Percentiles rank a stretch among this genome's conserved stretches.
Evolutionary conservation across 345 rosid genomes (phyloP).

Genomic region (Salix caprea): DNA sequence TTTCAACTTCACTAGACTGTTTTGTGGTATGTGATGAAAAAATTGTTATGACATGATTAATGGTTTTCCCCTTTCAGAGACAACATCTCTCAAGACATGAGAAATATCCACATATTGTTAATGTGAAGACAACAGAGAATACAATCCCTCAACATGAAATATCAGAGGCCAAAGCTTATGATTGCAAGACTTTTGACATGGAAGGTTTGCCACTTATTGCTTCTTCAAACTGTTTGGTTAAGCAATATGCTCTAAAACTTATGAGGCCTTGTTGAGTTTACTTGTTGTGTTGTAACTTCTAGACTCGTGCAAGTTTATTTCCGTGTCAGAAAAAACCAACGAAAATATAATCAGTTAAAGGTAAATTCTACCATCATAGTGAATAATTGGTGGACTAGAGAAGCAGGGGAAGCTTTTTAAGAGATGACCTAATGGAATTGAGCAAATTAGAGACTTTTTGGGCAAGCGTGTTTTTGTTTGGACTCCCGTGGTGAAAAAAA

Average conservation of each 20-base stretch:
- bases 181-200: constrained; percentile 32
- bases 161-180: constrained; percentile 22
- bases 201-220: constrained; percentile 55
- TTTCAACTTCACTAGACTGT: neutral
- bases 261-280: constrained; percentile 3
- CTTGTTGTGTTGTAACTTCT: neutral
- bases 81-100: constrained; percentile 34
- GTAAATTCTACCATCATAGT: neutral
- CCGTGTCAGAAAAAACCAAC: neutral
- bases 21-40: constrained; percentile 7
- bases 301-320: neutral
- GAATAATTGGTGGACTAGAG: neutral
- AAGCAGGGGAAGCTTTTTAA: neutral
- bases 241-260: neutral
- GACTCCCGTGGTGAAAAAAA: neutral
- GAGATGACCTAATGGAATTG: neutral
- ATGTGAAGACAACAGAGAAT: constrained; percentile 31
- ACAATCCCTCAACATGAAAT: constrained; percentile 28
- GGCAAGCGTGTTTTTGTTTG: neutral
- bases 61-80: constrained; percentile 35
- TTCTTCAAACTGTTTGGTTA: neutral
- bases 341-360: neutral
- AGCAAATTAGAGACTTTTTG: neutral
- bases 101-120: constrained; percentile 63
- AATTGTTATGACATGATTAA: neutral